Evolutionary conservation across 2,329 filamentous ascomycete species (phyloP), one percentile per base, ranked within the genome.

Genomic region (Xylaria multiplex): DNA sequence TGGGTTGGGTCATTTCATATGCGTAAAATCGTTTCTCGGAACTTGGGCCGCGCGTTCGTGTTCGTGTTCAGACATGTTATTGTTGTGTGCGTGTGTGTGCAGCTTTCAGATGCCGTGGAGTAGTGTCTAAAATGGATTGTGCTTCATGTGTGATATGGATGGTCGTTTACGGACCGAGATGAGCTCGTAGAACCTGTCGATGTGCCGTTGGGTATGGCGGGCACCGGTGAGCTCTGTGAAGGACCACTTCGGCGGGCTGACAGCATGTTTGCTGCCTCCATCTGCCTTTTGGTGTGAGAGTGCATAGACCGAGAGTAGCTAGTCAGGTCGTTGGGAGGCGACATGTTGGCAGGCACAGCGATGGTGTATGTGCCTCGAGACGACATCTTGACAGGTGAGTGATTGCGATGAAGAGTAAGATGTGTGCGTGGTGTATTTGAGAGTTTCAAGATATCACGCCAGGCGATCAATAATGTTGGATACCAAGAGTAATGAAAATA

Each of bases 211-310:
- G 72, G 69, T 59, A 77, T 48, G n/a, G 68, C 35, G 0, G 73
- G 66, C 1, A 71, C 61, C 6, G 59, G 48, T 2, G 72, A 50
- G 8, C 66, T 64, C 4, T 65, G 62, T 6, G 70, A 64, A 14
- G 67, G 70, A 11, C 50, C 42, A 11, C 65, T 59, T 27, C 79
- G 77, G 50, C 79, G 76, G 37, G 77, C 75, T 1, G 84, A 81
- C 11, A 82, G 81, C 3, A 82, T 80, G 13, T 81, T 80, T n/a
- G 82, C 82, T 7, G 81, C 81, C 67, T 90, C 86, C 86, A 91
- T 89, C 75, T 89, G 88, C 62, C 83, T 81, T 81, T 88, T 88
- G 67, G 88, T 90, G 79, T 90, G 87, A 61, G 85, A 82, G 74
- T 88, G 86, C 85, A 91, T 90, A 63, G 82, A 85, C 66, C 83